phyloP scores from a whole-genome alignment of 371 early-diverging fungal genomes.

The Nematocida displodere region DNA sequence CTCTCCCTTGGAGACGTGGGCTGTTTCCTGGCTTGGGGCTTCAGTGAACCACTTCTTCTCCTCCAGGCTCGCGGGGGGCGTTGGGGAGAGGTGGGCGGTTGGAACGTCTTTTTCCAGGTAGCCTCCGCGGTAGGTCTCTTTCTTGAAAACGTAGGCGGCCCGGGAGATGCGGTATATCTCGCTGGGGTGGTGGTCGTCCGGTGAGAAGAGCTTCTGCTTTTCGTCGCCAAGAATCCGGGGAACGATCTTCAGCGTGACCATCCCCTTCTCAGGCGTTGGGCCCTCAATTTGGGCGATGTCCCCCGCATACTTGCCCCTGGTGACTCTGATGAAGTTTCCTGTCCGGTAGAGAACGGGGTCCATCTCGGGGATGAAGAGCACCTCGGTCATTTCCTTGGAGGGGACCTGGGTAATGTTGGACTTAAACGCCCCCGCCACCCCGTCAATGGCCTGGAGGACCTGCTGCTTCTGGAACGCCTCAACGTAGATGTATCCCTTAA shows the following conservation, averaged over 20 bases:
- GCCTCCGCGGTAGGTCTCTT: slow-evolving; percentile 72
- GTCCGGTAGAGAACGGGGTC: slow-evolving; percentile 66
- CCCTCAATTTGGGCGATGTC: slow-evolving; percentile 78
- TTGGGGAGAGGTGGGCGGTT: background rate
- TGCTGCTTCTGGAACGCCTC: slow-evolving; percentile 78
- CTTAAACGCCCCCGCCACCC: slow-evolving; percentile 70
- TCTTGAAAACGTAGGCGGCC: slow-evolving; percentile 70
- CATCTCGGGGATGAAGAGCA: slow-evolving; percentile 71
- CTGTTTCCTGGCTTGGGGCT: background rate
- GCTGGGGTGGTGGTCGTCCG: slow-evolving; percentile 47
- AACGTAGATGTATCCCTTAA: slow-evolving; percentile 87
- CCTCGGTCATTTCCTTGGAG: slow-evolving; percentile 85
- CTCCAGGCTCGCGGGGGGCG: slow-evolving; percentile 3
- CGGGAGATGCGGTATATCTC: slow-evolving; percentile 56
- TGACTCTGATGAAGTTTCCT: slow-evolving; percentile 81
- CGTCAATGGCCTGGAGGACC: slow-evolving; percentile 72
- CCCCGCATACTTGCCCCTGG: slow-evolving; percentile 83
- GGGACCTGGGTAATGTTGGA: slow-evolving; percentile 77
- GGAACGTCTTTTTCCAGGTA: slow-evolving; percentile 38
- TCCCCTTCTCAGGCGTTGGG: slow-evolving; percentile 35
- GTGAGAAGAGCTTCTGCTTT: slow-evolving; percentile 57
- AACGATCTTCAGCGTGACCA: slow-evolving; percentile 74
- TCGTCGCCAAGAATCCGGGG: slow-evolving; percentile 75
- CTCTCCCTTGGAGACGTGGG: slow-evolving; percentile 25
- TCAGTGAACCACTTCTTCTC: slow-evolving; percentile 33